Evolutionary conservation across 495 filamentous ascomycete genomes (phyloP).

Genomic region (Penicillium antarcticum): DNA sequence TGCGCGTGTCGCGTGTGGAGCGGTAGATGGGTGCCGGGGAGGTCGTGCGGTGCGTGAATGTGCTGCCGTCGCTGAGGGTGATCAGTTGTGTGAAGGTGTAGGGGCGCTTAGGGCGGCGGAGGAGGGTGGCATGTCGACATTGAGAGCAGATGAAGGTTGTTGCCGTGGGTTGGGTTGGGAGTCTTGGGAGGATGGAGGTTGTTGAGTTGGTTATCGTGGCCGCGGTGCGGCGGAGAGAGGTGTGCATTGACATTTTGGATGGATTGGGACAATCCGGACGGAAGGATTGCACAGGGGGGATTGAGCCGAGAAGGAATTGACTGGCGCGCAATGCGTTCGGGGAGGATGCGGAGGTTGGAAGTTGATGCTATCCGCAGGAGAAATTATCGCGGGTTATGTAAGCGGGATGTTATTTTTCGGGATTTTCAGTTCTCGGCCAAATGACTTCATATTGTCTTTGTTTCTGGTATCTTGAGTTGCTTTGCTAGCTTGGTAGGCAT

Average conservation of each 20-base stretch:
- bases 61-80: constrained; percentile 86
- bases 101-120: constrained; percentile 81
- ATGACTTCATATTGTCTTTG: constrained; percentile 5
- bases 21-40: constrained; percentile 75
- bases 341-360: constrained; percentile 11
- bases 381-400: constrained; percentile 33
- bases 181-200: constrained; percentile 21
- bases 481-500: constrained; percentile 5
- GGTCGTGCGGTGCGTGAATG: constrained; percentile 85
- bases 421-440: constrained; percentile 4
- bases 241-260: constrained; percentile 35
- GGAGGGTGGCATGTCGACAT: constrained; percentile 81
- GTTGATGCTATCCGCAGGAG: constrained; percentile 24
- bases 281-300: background rate
- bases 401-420: constrained; percentile 16
- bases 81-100: constrained; percentile 97
- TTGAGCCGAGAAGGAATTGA: background rate
- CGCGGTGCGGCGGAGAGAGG: constrained; percentile 43
- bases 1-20: constrained; percentile 78
- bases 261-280: background rate
- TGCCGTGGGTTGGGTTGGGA: constrained; percentile 20
- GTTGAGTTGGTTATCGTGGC: constrained; percentile 30
- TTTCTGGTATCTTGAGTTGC: constrained; percentile 12
- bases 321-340: constrained; percentile 6
- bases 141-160: constrained; percentile 46